phyloP scores from a whole-genome alignment of 176 grass and related monocot genomes.

The Metroxylon sagu region DNA sequence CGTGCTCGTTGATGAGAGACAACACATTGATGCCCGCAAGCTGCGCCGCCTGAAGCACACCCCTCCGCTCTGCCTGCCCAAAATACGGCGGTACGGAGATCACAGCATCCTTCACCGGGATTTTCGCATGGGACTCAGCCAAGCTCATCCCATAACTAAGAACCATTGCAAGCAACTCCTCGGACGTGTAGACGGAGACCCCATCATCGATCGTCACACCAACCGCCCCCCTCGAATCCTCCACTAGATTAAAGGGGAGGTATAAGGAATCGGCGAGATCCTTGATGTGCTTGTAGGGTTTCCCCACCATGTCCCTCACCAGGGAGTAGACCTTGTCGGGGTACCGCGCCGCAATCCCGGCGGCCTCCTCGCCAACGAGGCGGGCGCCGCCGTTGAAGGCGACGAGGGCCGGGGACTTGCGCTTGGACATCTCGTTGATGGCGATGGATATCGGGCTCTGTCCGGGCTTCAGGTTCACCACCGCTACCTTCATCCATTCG shows the following conservation, averaged over 20 bases:
- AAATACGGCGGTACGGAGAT: conserved; percentile 82
- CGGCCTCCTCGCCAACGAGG: conserved; percentile 85
- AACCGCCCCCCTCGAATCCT: conserved; percentile 64
- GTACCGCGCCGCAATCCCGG: conserved; percentile 72
- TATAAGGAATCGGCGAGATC: conserved; percentile 52
- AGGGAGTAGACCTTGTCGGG: conserved; percentile 78
- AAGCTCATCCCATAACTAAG: conserved; percentile 64
- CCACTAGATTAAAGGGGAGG: conserved; percentile 77
- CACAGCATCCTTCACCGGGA: conserved; percentile 69
- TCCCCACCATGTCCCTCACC: conserved; percentile 72
- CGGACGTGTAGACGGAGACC: conserved; percentile 43
- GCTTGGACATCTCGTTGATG: conserved; percentile 99
- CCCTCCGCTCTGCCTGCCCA: conserved; percentile 79
- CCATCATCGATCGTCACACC: conserved; percentile 63
- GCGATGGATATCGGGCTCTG: conserved; percentile 68
- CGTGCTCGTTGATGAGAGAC: conserved; percentile 90
- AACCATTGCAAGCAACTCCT: conserved; percentile 89
- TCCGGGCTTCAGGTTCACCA: conserved; percentile 75
- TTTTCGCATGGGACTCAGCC: conserved; percentile 59
- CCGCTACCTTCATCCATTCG: conserved; percentile 96
- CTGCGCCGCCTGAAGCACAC: conserved; percentile 70
- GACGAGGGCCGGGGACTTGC: conserved; percentile 84
- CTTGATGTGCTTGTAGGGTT: conserved; percentile 54
- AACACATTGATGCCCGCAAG: conserved; percentile 83
- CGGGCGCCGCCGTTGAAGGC: conserved; percentile 61